These are phyloP conservation scores for Acanthamoeba quina DNA, from an alignment of 208 protist genomes.

Conservation along the genomic window DNA sequence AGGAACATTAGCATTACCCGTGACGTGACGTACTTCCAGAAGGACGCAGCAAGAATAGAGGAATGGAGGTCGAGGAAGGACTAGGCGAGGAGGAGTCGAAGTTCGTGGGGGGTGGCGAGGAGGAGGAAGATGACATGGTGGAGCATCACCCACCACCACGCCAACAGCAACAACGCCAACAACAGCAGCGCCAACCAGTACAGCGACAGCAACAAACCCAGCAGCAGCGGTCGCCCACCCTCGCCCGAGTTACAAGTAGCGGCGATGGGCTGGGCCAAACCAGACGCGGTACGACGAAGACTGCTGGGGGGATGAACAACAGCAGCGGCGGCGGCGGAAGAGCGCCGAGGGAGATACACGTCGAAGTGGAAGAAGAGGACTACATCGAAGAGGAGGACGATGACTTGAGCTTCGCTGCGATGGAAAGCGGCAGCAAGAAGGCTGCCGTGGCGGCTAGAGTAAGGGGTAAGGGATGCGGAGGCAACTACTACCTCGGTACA, in stretches of 20 bases:
- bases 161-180: background rate
- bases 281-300: background rate
- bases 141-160: background rate
- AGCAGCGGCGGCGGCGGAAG: background rate
- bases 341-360: background rate
- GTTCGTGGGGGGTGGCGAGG: background rate
- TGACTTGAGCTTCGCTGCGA: conserved; percentile 12
- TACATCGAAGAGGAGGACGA: background rate
- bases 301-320: background rate
- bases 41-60: background rate
- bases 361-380: background rate
- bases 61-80: background rate
- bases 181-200: too few species aligned
- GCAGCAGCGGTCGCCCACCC: background rate
- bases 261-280: background rate
- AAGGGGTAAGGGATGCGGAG: background rate
- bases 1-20: too few species aligned
- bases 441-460: background rate
- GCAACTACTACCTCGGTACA: conserved; percentile 25
- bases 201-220: too few species aligned
- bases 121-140: background rate
- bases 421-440: background rate
- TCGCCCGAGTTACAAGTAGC: background rate
- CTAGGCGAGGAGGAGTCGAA: background rate
- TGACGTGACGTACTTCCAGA: too few species aligned